Base-by-base conservation (phyloP, 108 stramenopile genomes). In the Tribonema minus region DNA sequence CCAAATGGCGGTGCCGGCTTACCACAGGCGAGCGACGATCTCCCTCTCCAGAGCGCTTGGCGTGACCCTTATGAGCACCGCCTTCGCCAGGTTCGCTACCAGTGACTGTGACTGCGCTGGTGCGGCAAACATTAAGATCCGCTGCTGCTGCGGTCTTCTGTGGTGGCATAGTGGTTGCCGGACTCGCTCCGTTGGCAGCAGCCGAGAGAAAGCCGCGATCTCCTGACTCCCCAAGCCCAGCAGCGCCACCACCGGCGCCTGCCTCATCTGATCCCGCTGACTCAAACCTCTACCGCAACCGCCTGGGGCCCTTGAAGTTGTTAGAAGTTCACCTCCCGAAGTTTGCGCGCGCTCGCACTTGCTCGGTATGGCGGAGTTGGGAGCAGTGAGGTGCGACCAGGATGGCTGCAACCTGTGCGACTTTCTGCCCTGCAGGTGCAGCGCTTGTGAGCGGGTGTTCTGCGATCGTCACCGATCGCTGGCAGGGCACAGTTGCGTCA, bases 361-460 rank as follows among this genome's bases (percentile, higher is more conserved):
- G 9, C 46, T 60, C 2, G 23, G 7, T n/a, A 79, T 79, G 77
- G 68, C 77, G 20, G 77, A 79, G 38, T 79, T 79, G 15, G 77
- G 77, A 3, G 77, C 77, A 25, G 66, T 68, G 60, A 15, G 28
- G n/a, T 79, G 77, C 61, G 54, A 67, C 3, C 33, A 68, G 26
- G 41, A 40, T 15, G 77, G 77, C 3, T 79, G 77, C 58, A 32
- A 25, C 31, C 68, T 28, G 34, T 68, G 68, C 58, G 77, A 79
- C 23, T 70, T 79, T 26, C 61, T 79, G 12, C 77, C 77, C 28
- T 79, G 28, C 58, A 60, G 25, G 23, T 79, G 77, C 37, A 9
- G 67, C 3, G 77, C 77, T 1, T 79, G 77, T 35, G 28, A 33
- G 27, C 67, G 37, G 1, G 59, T 63, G 20, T 79, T 79, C 27